Base-by-base conservation (phyloP, 2,329 filamentous ascomycete species). In the Penicillium expansum region DNA sequence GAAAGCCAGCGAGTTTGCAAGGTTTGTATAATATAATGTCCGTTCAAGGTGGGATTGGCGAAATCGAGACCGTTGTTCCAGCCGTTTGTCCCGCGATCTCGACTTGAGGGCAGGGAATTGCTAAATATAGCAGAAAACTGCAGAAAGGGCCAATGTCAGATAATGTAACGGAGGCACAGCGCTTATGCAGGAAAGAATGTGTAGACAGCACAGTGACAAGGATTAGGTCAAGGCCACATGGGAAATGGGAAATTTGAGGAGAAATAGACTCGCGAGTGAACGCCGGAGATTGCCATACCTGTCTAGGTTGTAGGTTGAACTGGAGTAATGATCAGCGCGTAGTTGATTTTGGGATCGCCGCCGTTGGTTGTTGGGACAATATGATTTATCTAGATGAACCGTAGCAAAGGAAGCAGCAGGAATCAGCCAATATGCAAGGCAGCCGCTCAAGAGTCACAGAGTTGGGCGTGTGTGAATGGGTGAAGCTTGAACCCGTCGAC, bases 91-190 rank as follows among this genome's bases (percentile, higher is more conserved):
- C 61, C 62, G 65, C 66, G 60, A 58, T 61, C 45, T 59, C 52
- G 60, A 65, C 45, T 59, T 51, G 60, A 65, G 55, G 58, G 49
- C 44, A 62, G 59, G 57, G 55, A 58, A 60, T 61, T 71, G 64
- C 70, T 73, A 73, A 73, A 69, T 71, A 70, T 73, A 73, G 70
- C 68, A 69, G 64, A 67, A 67, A 58, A 51, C 63, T 64, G 58
- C 54, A 59, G 48, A 61, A 59, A 60, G 61, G 48, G 60, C 64
- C 57, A 67, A 57, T 64, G 67, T 68, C 62, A 67, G 63, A 66
- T 64, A 68, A 60, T 62, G 57, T 55, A 61, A 65, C 53, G 41
- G 56, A 52, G 48, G 43, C 52, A 56, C 59, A 56, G 64, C 61
- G 60, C 61, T 64, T 60, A 65, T 54, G 57, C 51, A 42, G 57